Percentiles rank a stretch among this genome's conserved stretches.
Evolutionary conservation across 768 basidiomycete species (phyloP).

Genomic region (Nidularia sp.): DNA sequence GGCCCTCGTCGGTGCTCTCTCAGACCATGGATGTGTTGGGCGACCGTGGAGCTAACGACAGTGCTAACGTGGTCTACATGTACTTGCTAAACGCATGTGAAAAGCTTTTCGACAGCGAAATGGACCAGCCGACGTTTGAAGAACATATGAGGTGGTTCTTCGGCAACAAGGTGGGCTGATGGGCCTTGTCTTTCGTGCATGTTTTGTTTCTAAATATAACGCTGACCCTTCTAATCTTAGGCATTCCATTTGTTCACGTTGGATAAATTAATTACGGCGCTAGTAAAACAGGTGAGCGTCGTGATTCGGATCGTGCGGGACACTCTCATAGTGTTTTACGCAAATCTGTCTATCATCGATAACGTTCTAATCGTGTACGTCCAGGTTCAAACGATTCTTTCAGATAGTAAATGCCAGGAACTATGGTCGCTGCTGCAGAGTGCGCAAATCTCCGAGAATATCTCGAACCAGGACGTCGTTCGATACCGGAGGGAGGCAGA

Average conservation of each 20-base stretch:
- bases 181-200: conserved; percentile 2
- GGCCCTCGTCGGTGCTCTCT: conserved; percentile 61
- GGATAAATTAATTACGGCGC: conserved; percentile 84
- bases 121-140: conserved; percentile 90
- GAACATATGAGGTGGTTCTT: conserved; percentile 96
- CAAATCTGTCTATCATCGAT: not conserved
- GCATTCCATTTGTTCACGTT: conserved; percentile 91
- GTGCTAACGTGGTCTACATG: conserved; percentile 74
- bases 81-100: conserved; percentile 90
- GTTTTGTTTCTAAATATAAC: conserved; percentile 6
- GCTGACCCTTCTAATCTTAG: conserved; percentile 38
- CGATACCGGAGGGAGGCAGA: conserved; percentile 81
- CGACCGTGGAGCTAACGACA: conserved; percentile 38
- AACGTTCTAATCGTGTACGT: conserved; percentile 2
- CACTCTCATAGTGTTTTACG: not conserved
- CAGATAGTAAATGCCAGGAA: conserved; percentile 85
- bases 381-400: conserved; percentile 83
- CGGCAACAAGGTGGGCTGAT: conserved; percentile 68
- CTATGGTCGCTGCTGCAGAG: conserved; percentile 72
- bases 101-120: conserved; percentile 88
- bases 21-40: conserved; percentile 64
- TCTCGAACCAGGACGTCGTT: conserved; percentile 64
- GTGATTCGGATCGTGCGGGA: not conserved
- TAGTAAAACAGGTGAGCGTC: conserved; percentile 82
- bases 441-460: conserved; percentile 47